Conservation (phyloP, 2,329 filamentous ascomycete species). For the Aureobasidium musti region DNA sequence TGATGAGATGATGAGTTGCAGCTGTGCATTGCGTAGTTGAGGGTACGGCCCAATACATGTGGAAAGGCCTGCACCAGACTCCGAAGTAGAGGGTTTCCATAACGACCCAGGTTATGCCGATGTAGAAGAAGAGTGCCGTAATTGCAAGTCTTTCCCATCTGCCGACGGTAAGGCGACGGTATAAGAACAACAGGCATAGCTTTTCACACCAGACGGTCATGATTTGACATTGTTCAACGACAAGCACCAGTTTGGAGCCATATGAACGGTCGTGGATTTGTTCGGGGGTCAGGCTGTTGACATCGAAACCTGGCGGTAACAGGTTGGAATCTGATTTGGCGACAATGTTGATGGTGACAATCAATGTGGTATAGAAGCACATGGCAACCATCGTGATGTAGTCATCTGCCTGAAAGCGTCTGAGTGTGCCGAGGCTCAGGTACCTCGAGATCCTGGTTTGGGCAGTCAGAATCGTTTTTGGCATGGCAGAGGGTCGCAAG, state of each 20-base stretch:
- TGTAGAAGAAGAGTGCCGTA: conserved; percentile 41
- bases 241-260: conserved; percentile 45
- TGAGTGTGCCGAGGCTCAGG: conserved; percentile 51
- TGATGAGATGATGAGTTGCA: conserved; percentile 44
- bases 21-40: conserved; percentile 46
- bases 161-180: conserved; percentile 43
- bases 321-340: conserved; percentile 48
- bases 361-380: conserved; percentile 52
- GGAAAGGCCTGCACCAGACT: conserved; percentile 46
- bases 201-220: conserved; percentile 45
- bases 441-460: conserved; percentile 47
- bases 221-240: conserved; percentile 45
- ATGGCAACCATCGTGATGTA: conserved; percentile 58
- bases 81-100: conserved; percentile 47
- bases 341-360: conserved; percentile 52
- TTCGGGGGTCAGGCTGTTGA: conserved; percentile 42
- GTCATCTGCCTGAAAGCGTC: conserved; percentile 58
- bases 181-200: conserved; percentile 44
- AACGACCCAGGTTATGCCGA: conserved; percentile 41
- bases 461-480: conserved; percentile 15
- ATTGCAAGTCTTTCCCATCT: conserved; percentile 43
- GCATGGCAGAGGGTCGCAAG: conserved; percentile 16
- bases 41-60: conserved; percentile 42
- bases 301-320: conserved; percentile 50
- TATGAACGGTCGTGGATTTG: conserved; percentile 37